These are phyloP conservation scores for Cerrena zonata DNA, from an alignment of 1,284 basidiomycete genomes.

Conservation along the genomic window DNA sequence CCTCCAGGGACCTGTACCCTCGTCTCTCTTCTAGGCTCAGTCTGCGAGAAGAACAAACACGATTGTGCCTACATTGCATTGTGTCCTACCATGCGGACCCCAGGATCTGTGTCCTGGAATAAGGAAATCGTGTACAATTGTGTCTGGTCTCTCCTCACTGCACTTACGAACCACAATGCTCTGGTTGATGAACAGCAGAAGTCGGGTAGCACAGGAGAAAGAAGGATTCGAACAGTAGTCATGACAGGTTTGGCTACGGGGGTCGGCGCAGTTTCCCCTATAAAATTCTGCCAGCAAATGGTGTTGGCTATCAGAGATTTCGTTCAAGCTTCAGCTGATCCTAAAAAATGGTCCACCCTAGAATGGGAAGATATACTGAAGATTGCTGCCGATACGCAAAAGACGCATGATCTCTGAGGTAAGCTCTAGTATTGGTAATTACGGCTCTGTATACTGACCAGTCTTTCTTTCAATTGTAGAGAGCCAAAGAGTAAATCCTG, in stretches of 20 bases:
- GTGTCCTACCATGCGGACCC: constrained; percentile 25
- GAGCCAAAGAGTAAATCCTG: too few relatives aligned
- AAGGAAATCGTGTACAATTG: constrained; percentile 25
- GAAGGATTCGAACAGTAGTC: constrained; percentile 11
- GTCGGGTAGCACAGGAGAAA: background rate
- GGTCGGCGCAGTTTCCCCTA: constrained; percentile 10
- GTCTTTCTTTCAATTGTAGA: too few relatives aligned
- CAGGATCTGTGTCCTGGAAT: constrained; percentile 20
- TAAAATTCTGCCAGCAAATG: constrained; percentile 17
- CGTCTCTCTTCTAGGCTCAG: constrained; percentile 15
- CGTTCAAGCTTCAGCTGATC: background rate
- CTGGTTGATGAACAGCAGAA: constrained; percentile 11
- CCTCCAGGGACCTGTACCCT: constrained; percentile 23
- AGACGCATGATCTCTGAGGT: background rate
- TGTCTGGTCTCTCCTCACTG: constrained; percentile 22
- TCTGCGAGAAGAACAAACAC: constrained; percentile 14
- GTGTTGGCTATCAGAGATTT: constrained; percentile 14
- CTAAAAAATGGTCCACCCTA: background rate
- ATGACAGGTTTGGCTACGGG: constrained; percentile 21
- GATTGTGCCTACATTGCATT: constrained; percentile 16
- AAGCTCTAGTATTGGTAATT: too few relatives aligned
- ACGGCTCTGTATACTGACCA: too few relatives aligned
- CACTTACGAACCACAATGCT: constrained; percentile 12
- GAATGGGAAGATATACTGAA: background rate
- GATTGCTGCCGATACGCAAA: background rate